A percentile compares a stretch with the other conserved stretches of the same genome.
phyloP scores from a whole-genome alignment of 1,284 basidiomycete species.

The Irpex lacteus region DNA sequence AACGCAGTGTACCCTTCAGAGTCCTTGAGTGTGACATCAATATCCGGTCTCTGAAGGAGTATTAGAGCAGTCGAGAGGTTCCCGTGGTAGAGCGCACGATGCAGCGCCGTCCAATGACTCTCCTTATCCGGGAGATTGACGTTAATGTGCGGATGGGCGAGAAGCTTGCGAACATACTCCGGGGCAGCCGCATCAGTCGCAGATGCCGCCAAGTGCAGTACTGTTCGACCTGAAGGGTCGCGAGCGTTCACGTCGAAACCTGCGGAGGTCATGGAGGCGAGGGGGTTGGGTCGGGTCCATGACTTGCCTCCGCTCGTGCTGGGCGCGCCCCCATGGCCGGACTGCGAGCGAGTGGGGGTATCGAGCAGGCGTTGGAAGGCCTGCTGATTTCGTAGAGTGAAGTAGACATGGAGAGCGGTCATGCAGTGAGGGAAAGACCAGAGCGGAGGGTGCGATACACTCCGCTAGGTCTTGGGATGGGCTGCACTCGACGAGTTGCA shows the following conservation, averaged over 20 bases:
- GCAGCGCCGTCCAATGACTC: constrained; percentile 90
- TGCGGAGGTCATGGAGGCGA: constrained; percentile 49
- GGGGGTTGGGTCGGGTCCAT: constrained; percentile 54
- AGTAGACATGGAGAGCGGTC: constrained; percentile 82
- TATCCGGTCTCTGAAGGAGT: constrained; percentile 73
- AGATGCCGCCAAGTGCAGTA: constrained; percentile 81
- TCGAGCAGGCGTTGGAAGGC: constrained; percentile 83
- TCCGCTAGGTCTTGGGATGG: constrained; percentile 1
- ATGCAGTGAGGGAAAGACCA: constrained; percentile 41
- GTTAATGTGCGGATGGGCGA: constrained; percentile 76
- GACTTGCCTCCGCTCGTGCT: constrained; percentile 61
- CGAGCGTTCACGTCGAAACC: constrained; percentile 67
- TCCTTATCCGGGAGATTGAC: constrained; percentile 85
- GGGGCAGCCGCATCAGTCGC: constrained; percentile 58
- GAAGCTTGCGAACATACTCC: constrained; percentile 81
- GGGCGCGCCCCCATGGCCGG: constrained; percentile 14
- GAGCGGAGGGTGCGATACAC: constrained; percentile 3
- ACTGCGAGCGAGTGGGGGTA: constrained; percentile 23
- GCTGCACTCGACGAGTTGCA: background rate
- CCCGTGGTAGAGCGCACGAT: constrained; percentile 86
- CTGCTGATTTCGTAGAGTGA: constrained; percentile 73
- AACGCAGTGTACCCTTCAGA: constrained; percentile 90
- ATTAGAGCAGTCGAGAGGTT: constrained; percentile 80
- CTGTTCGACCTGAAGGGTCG: constrained; percentile 74
- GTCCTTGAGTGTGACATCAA: constrained; percentile 80